These are phyloP conservation scores for Azolla pinnata DNA, from an alignment of 75 land plant genomes.

Conservation along the genomic window DNA sequence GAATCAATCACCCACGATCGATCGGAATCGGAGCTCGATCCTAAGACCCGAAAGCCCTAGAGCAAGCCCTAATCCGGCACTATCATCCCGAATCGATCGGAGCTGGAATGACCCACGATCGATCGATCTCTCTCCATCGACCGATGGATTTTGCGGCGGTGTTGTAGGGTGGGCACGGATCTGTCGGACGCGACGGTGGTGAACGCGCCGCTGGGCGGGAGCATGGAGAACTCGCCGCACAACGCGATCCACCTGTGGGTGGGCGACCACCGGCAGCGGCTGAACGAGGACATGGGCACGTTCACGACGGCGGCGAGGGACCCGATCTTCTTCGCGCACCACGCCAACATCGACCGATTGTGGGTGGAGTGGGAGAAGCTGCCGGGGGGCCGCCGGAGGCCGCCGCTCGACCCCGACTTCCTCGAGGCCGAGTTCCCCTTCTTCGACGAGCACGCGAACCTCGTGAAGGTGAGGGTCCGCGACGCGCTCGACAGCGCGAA, in stretches of 20 bases:
- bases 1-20: no score
- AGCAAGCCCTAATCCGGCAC: no score
- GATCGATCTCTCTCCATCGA: no score
- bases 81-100: no score
- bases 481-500: conserved; percentile 8
- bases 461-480: conserved; percentile 14
- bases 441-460: conserved; percentile 17
- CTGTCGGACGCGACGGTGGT: background rate
- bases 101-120: no score
- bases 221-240: conserved; percentile 6
- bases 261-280: conserved; percentile 1
- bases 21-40: no score
- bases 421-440: conserved; percentile 15
- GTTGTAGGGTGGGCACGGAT: background rate
- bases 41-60: no score
- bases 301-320: no score
- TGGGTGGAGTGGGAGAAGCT: conserved; percentile 9
- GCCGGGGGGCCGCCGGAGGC: background rate
- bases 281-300: no score
- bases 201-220: conserved; percentile 1
- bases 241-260: conserved; percentile 10
- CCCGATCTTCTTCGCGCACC: no score
- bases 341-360: conserved; percentile 15
- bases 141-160: no score
- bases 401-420: background rate